Conservation (phyloP, 2,329 filamentous ascomycete species). For the Calcarisporium arbuscula region DNA sequence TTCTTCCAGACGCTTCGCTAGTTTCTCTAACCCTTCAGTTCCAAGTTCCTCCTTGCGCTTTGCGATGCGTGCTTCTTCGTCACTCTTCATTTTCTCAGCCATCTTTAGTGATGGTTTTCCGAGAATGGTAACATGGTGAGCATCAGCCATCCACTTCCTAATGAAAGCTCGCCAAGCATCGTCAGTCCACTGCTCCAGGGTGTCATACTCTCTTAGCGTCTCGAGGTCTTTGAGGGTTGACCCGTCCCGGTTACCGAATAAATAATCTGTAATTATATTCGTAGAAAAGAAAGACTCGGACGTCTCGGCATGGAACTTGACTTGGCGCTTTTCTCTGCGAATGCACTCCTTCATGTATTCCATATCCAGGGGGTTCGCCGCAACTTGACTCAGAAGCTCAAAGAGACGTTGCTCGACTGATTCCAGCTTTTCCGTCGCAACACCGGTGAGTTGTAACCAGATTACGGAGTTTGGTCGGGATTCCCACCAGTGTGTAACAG, state of each 20-base stretch:
- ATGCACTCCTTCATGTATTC: slow-evolving; percentile 85
- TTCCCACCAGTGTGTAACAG: slow-evolving; percentile 73
- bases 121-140: slow-evolving; percentile 79
- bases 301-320: slow-evolving; percentile 77
- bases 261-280: slow-evolving; percentile 84
- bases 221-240: slow-evolving; percentile 61
- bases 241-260: slow-evolving; percentile 83
- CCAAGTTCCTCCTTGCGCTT: slow-evolving; percentile 75
- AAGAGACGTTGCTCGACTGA: slow-evolving; percentile 82
- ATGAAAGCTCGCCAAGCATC: slow-evolving; percentile 77
- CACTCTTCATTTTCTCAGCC: slow-evolving; percentile 71
- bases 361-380: slow-evolving; percentile 78
- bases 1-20: slow-evolving; percentile 68
- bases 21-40: slow-evolving; percentile 68
- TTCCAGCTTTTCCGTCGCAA: slow-evolving; percentile 77
- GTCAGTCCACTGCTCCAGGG: slow-evolving; percentile 73
- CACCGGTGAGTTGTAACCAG: slow-evolving; percentile 78
- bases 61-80: slow-evolving; percentile 73
- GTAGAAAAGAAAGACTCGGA: slow-evolving; percentile 75
- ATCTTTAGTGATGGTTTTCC: slow-evolving; percentile 78
- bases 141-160: slow-evolving; percentile 77
- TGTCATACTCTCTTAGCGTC: slow-evolving; percentile 55
- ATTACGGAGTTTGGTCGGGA: slow-evolving; percentile 76
- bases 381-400: slow-evolving; percentile 74
- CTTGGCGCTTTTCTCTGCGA: slow-evolving; percentile 69